Conservation (phyloP, 2,329 filamentous ascomycete genomes). For the Stagonosporopsis chrysanthemi region DNA sequence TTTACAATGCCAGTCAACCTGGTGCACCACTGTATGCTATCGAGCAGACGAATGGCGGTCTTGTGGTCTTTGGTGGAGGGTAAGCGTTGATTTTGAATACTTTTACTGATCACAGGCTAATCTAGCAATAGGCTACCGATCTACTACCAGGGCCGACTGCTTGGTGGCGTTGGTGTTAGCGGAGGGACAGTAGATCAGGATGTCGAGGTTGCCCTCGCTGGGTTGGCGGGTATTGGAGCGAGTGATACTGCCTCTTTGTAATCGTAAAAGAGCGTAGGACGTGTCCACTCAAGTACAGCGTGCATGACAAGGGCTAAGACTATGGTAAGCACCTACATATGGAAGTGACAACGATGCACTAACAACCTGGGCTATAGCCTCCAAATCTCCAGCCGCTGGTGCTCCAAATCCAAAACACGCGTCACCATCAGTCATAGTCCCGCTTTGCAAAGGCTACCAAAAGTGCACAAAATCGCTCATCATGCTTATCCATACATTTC, state of each 20-base stretch:
- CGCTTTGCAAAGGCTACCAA: background rate
- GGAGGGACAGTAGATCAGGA: constrained; percentile 40
- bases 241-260: constrained; percentile 8
- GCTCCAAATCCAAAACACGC: background rate
- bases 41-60: constrained; percentile 38
- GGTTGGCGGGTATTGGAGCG: constrained; percentile 11
- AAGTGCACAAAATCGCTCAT: too few species aligned
- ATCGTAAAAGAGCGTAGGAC: background rate
- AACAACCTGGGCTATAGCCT: background rate
- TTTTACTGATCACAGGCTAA: background rate
- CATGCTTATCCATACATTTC: too few species aligned
- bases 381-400: background rate
- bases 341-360: background rate
- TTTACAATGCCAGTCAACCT: constrained; percentile 27
- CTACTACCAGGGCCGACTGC: constrained; percentile 32
- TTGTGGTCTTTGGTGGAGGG: constrained; percentile 41
- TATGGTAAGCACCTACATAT: background rate
- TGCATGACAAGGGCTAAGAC: background rate
- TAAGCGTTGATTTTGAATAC: constrained; percentile 2
- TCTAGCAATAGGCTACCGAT: constrained; percentile 30
- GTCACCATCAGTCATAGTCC: too few species aligned
- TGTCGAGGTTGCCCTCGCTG: constrained; percentile 29
- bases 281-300: background rate
- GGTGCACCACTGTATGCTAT: constrained; percentile 32
- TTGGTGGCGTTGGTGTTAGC: constrained; percentile 41